phyloP scores from a whole-genome alignment of 768 basidiomycete genomes.

The Rhodotorula graminis region DNA sequence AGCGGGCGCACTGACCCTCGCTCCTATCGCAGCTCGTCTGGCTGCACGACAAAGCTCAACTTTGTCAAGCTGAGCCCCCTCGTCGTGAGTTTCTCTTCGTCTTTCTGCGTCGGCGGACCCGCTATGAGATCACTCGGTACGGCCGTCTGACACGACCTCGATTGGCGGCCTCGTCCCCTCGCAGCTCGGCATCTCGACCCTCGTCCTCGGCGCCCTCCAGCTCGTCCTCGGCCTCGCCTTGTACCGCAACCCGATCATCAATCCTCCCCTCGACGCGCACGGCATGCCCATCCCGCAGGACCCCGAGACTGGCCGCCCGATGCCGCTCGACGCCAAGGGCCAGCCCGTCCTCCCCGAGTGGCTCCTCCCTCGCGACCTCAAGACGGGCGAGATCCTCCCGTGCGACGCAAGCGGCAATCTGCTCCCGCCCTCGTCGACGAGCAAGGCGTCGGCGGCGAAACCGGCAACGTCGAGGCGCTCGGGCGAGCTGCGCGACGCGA shows the following conservation, averaged over 20 bases:
- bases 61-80: slow-evolving; percentile 20
- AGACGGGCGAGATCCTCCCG: too few species aligned
- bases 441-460: background rate
- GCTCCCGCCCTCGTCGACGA: too few species aligned
- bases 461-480: too few species aligned
- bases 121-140: too few species aligned
- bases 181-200: slow-evolving; percentile 10
- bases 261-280: slow-evolving; percentile 25
- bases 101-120: too few species aligned
- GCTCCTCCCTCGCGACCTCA: background rate
- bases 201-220: slow-evolving; percentile 12
- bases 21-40: background rate
- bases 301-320: slow-evolving; percentile 9
- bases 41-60: slow-evolving; percentile 3
- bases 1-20: background rate
- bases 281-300: slow-evolving; percentile 22
- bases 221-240: slow-evolving; percentile 13
- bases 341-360: slow-evolving; percentile 18
- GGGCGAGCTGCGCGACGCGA: background rate
- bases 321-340: slow-evolving; percentile 17
- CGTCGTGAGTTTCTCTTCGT: slow-evolving; percentile 4
- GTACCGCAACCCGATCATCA: slow-evolving; percentile 23
- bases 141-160: too few species aligned
- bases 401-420: background rate
- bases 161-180: too few species aligned